phyloP scores from a whole-genome alignment of 768 basidiomycete species.

The Lentinula raphanica region DNA sequence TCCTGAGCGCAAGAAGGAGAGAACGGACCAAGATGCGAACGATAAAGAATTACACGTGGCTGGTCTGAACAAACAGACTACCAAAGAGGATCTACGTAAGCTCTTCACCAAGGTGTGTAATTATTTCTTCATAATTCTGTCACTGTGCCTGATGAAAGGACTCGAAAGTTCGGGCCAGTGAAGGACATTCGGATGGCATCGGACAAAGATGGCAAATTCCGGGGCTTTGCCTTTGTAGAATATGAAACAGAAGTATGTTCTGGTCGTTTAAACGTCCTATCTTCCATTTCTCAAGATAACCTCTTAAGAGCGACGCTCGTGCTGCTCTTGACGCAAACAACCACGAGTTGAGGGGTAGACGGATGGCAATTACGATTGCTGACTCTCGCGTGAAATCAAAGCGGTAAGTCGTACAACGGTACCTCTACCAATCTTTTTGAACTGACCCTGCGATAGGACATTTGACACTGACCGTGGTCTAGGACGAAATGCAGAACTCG shows the following conservation, averaged over 20 bases:
- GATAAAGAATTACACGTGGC: slow-evolving; percentile 85
- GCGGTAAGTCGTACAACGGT: slow-evolving; percentile 33
- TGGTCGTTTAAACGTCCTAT: background rate
- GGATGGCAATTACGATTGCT: slow-evolving; percentile 82
- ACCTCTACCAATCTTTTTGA: no score
- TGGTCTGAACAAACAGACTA: slow-evolving; percentile 75
- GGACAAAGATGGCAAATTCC: slow-evolving; percentile 64
- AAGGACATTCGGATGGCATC: slow-evolving; percentile 77
- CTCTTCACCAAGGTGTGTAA: slow-evolving; percentile 69
- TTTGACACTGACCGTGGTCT: slow-evolving; percentile 50
- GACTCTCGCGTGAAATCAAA: slow-evolving; percentile 61
- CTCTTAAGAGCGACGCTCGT: slow-evolving; percentile 57
- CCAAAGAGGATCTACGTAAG: slow-evolving; percentile 69
- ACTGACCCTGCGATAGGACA: slow-evolving; percentile 23
- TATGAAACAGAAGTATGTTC: slow-evolving; percentile 72
- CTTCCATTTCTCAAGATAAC: background rate
- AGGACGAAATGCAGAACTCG: slow-evolving; percentile 49
- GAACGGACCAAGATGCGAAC: slow-evolving; percentile 85
- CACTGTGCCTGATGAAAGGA: background rate
- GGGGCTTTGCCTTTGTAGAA: slow-evolving; percentile 91
- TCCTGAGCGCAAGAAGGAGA: slow-evolving; percentile 81
- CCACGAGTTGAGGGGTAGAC: slow-evolving; percentile 81
- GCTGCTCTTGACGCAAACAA: slow-evolving; percentile 79
- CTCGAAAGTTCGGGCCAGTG: slow-evolving; percentile 72
- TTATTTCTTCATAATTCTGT: background rate